phyloP scores from a whole-genome alignment of 768 basidiomycete species.

The Mycena filopes region DNA sequence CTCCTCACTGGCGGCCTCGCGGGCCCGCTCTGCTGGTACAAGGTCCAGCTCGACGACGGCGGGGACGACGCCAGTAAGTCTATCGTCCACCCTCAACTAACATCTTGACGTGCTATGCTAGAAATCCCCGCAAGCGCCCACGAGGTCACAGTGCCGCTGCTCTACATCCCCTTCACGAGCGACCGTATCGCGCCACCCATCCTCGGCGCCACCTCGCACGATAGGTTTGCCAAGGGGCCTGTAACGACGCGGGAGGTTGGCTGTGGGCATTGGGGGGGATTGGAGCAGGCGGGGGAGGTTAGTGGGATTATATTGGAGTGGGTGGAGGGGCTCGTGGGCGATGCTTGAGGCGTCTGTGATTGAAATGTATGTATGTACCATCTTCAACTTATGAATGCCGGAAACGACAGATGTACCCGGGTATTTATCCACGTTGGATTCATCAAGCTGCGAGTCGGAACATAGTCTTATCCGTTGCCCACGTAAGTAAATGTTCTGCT shows the following conservation, averaged over 20 bases:
- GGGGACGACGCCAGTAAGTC: neutral
- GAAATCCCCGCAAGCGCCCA: neutral
- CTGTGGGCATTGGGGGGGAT: conserved; percentile 4
- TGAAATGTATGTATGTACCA: no score
- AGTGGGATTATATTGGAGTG: conserved; percentile 14
- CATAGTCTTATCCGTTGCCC: no score
- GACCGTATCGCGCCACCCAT: neutral
- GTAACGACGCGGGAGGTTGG: conserved; percentile 11
- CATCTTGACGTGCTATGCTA: neutral
- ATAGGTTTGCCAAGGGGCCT: conserved; percentile 2
- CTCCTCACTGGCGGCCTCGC: conserved; percentile 42
- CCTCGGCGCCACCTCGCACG: neutral
- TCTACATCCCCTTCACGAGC: neutral
- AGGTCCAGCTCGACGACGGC: conserved; percentile 32
- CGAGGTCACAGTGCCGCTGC: neutral
- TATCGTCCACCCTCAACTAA: neutral
- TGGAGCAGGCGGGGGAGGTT: conserved; percentile 16
- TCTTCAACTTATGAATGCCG: no score
- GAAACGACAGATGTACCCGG: no score
- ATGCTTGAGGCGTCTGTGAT: no score
- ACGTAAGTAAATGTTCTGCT: no score
- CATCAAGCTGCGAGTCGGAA: no score
- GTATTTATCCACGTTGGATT: no score
- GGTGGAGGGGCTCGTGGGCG: conserved; percentile 1
- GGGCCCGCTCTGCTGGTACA: conserved; percentile 49